These are phyloP conservation scores for Curvularia verruculosa DNA, from an alignment of 2,329 filamentous ascomycete genomes.

Conservation along the genomic window DNA sequence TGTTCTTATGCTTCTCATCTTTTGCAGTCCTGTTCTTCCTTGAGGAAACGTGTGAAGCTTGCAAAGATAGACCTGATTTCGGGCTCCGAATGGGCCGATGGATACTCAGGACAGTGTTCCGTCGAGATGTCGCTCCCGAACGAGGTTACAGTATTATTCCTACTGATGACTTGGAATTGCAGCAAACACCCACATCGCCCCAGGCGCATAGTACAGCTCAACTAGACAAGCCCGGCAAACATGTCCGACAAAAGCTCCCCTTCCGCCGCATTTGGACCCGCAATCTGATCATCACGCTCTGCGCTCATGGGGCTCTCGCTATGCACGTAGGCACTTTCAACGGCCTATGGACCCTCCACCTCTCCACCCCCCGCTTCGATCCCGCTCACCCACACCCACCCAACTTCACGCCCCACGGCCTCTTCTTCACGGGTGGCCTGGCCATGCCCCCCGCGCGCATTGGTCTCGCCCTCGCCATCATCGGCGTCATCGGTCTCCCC, in stretches of 20 bases:
- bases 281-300: slow-evolving; percentile 53
- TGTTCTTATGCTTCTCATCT: slow-evolving; percentile 63
- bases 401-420: slow-evolving; percentile 44
- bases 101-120: slow-evolving; percentile 45
- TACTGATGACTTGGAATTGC: slow-evolving; percentile 39
- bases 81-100: slow-evolving; percentile 50
- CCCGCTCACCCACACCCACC: slow-evolving; percentile 42
- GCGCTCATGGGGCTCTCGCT: slow-evolving; percentile 54
- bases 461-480: slow-evolving; percentile 55
- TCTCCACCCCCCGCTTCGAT: slow-evolving; percentile 54
- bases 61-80: slow-evolving; percentile 50
- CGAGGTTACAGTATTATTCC: slow-evolving; percentile 44
- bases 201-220: slow-evolving; percentile 6
- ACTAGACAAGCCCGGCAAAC: slow-evolving; percentile 20
- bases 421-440: slow-evolving; percentile 58
- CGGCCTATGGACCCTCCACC: slow-evolving; percentile 58
- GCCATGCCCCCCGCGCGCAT: slow-evolving; percentile 56
- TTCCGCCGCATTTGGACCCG: slow-evolving; percentile 56
- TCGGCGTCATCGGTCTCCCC: slow-evolving; percentile 55
- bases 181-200: slow-evolving; percentile 37
- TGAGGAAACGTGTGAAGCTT: slow-evolving; percentile 62
- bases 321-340: slow-evolving; percentile 59
- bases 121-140: slow-evolving; percentile 24
- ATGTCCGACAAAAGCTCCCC: slow-evolving; percentile 46
- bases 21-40: slow-evolving; percentile 66